Percentiles rank a stretch among this genome's conserved stretches.
Evolutionary conservation across 2,329 filamentous ascomycete species (phyloP).

Genomic region (Fusarium praegraminearum): DNA sequence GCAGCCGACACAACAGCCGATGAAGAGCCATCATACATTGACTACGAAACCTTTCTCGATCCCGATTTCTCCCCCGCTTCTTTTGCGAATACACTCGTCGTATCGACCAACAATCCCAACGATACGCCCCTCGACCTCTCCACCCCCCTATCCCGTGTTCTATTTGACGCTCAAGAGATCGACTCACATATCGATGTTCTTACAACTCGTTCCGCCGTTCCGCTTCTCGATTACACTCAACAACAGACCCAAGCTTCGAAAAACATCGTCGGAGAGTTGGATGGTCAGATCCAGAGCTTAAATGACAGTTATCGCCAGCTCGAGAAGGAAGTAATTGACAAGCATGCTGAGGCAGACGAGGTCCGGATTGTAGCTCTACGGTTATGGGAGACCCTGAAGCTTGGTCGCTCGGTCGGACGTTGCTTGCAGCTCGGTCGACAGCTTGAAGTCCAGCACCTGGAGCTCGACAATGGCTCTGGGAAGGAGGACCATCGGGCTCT

Average conservation of each 20-base stretch:
- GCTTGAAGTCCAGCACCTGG: conserved; percentile 85
- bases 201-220: conserved; percentile 85
- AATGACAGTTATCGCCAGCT: conserved; percentile 88
- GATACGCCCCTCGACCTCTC: conserved; percentile 93
- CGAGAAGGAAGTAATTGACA: conserved; percentile 85
- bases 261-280: conserved; percentile 79
- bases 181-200: conserved; percentile 94
- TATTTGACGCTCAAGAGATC: conserved; percentile 97
- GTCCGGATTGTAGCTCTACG: conserved; percentile 81
- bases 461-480: conserved; percentile 59
- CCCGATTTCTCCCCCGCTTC: conserved; percentile 82
- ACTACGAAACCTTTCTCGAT: conserved; percentile 91
- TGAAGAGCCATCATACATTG: conserved; percentile 86
- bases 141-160: conserved; percentile 89
- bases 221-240: conserved; percentile 82
- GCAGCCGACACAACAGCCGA: conserved; percentile 32
- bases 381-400: conserved; percentile 81
- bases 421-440: conserved; percentile 86
- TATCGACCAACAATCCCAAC: conserved; percentile 90
- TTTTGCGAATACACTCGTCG: conserved; percentile 91
- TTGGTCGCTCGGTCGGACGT: conserved; percentile 81
- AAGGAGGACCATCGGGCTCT: conserved; percentile 82
- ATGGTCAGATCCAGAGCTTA: conserved; percentile 81
- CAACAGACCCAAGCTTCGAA: conserved; percentile 78
- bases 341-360: conserved; percentile 87